Evolutionary conservation across 1,284 basidiomycete genomes (phyloP), one percentile per base, ranked within the genome.

Genomic region (Moesziomyces sp.): DNA sequence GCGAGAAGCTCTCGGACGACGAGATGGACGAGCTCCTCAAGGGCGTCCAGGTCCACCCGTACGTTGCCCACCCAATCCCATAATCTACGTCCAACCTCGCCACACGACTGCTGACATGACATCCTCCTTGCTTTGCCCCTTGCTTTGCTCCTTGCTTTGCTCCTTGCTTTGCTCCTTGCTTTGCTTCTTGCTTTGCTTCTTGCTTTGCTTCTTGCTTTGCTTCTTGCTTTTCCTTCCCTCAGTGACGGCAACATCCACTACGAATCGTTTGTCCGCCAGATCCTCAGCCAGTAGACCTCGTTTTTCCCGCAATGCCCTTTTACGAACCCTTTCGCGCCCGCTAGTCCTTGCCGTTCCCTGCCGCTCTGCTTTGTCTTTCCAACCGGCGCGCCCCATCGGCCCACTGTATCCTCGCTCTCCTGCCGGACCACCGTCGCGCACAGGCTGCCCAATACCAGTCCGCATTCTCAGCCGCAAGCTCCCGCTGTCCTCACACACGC

Each of bases 171-270:
- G 16, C 19, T 28, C 16, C 46, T 18, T 38, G 35, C 30, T 30
- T 40, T 40, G 13, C 5, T 14, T 21, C 21, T 21, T 21, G 21
- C 21, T 21, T 21, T 21, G 21, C 21, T 21, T 21, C 21, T 21
- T 21, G 21, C 21, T 21, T 21, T 21, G 21, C 19, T 28, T 10
- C 46, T 18, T 16, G 35, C 30, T 30, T 23, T 2, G 16, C 19
- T 28, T 10, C 46, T 18, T 38, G 35, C 30, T 30, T 40, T 40
- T 6, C 5, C 4, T 14, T 21, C n/a, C n/a, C 30, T 45, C 73
- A 97, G 94, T 47, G 95, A 97, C 84, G 96, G 95, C 28, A 97
- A 95, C 83, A 91, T 98, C 83, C 96, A 98, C 87, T 98, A 98
- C 85, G 94, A 96, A 85, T 93, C 93, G 21, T 96, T 96, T 82